Evolutionary conservation across 768 basidiomycete species (phyloP).

Genomic region (Boletus rubropictus): DNA sequence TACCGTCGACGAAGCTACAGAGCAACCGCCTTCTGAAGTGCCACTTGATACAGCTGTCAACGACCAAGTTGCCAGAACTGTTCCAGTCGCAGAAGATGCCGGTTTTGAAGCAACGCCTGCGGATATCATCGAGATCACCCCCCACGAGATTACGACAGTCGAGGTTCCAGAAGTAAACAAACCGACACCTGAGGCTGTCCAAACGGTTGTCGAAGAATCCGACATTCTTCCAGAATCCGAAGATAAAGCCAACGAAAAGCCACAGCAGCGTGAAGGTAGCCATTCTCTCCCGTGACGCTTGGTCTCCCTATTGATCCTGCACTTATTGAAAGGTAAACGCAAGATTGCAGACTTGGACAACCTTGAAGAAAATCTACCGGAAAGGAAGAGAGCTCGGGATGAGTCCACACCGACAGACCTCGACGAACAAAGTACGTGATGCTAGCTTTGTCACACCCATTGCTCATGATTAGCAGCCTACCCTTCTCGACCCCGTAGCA

Average conservation of each 20-base stretch:
- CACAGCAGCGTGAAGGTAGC: conserved; percentile 22
- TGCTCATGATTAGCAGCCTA: conserved; percentile 8
- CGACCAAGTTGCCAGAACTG: neutral
- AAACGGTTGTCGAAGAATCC: conserved; percentile 15
- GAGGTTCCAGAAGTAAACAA: conserved; percentile 5
- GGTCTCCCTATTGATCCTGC: neutral
- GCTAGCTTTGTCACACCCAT: neutral
- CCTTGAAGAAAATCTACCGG: conserved; percentile 20
- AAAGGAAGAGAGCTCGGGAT: conserved; percentile 27
- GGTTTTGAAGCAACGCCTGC: neutral
- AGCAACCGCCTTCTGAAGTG: neutral
- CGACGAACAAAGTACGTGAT: conserved; percentile 42
- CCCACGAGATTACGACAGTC: conserved; percentile 7
- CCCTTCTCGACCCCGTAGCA: conserved; percentile 17
- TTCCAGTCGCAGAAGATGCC: conserved; percentile 8
- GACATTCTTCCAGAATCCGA: conserved; percentile 11
- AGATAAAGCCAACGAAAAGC: neutral
- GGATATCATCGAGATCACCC: conserved; percentile 3
- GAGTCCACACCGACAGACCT: conserved; percentile 19
- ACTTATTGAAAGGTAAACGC: conserved; percentile 20
- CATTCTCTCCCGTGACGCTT: neutral
- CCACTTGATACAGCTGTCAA: conserved; percentile 5
- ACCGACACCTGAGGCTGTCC: neutral
- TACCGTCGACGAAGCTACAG: conserved; percentile 1
- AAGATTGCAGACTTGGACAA: conserved; percentile 21